Evolutionary conservation across 1,284 basidiomycete species (phyloP).

Genomic region (Ganoderma sinense): DNA sequence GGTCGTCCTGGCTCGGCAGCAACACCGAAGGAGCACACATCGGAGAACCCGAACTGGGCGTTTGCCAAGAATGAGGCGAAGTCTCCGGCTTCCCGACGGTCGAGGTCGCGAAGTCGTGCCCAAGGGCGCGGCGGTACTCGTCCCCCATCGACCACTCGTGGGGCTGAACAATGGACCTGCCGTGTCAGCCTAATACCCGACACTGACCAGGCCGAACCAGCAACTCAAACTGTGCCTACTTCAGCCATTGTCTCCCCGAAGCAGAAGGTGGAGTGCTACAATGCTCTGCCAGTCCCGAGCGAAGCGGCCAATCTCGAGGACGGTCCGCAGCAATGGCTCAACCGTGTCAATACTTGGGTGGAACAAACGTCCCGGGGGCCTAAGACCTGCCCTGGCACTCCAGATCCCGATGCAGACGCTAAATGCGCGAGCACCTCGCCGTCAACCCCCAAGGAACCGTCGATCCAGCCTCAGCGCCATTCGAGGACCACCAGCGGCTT

Average conservation of each 20-base stretch:
- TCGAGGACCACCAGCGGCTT: conserved; percentile 7
- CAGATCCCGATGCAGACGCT: not conserved
- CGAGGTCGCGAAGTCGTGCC: conserved; percentile 9
- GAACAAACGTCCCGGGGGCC: conserved; percentile 8
- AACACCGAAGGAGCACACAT: conserved; percentile 33
- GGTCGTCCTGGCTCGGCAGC: conserved; percentile 36
- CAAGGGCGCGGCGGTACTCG: not conserved
- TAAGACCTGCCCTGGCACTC: not conserved
- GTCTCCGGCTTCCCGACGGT: not conserved
- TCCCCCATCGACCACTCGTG: not conserved
- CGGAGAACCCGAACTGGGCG: conserved; percentile 16
- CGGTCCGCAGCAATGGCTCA: conserved; percentile 20
- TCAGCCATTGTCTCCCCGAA: not conserved
- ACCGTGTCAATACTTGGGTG: conserved; percentile 23
- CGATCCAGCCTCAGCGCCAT: not conserved
- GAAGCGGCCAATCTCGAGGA: not conserved
- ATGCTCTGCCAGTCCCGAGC: no score
- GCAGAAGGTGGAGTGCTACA: not conserved
- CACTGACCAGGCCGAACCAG: not conserved
- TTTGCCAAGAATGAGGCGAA: not conserved
- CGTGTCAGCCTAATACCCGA: not conserved
- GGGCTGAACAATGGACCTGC: not conserved
- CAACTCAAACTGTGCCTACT: not conserved
- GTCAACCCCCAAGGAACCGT: not conserved
- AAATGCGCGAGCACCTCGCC: no score